Evolutionary conservation across 768 basidiomycete genomes (phyloP).

Genomic region (Tylopilus subfusipes): DNA sequence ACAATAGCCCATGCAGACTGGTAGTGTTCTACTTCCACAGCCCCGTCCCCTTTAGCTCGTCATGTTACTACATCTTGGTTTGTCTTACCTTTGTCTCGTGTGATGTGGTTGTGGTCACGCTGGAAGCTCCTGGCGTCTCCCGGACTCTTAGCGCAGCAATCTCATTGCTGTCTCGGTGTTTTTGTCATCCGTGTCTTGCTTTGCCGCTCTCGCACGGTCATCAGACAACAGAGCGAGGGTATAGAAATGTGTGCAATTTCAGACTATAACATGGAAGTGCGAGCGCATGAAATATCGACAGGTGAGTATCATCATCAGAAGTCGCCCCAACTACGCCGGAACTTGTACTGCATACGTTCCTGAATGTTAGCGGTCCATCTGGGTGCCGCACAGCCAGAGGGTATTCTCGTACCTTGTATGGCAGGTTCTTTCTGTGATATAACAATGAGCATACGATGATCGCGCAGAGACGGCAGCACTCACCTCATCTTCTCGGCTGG

Average conservation of each 20-base stretch:
- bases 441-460: slow-evolving; percentile 2
- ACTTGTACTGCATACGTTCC: slow-evolving; percentile 81
- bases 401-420: slow-evolving; percentile 70
- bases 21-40: no score
- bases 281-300: slow-evolving; percentile 8
- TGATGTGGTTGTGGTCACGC: no score
- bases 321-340: slow-evolving; percentile 84
- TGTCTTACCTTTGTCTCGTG: no score
- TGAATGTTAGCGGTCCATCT: slow-evolving; percentile 45
- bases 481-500: slow-evolving; percentile 74
- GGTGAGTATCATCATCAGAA: slow-evolving; percentile 44
- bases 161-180: no score
- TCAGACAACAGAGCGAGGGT: slow-evolving; percentile 6
- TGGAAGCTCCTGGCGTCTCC: no score
- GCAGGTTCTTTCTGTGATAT: slow-evolving; percentile 61
- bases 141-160: no score
- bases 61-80: no score
- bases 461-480: slow-evolving; percentile 11
- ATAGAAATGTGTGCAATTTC: slow-evolving; percentile 27
- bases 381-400: slow-evolving; percentile 7
- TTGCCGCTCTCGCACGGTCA: no score
- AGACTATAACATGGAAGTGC: slow-evolving; percentile 1
- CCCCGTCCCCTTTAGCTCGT: no score
- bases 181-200: no score
- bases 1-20: no score